phyloP scores from a whole-genome alignment of 495 filamentous ascomycete species.

The Echria macrotheca region DNA sequence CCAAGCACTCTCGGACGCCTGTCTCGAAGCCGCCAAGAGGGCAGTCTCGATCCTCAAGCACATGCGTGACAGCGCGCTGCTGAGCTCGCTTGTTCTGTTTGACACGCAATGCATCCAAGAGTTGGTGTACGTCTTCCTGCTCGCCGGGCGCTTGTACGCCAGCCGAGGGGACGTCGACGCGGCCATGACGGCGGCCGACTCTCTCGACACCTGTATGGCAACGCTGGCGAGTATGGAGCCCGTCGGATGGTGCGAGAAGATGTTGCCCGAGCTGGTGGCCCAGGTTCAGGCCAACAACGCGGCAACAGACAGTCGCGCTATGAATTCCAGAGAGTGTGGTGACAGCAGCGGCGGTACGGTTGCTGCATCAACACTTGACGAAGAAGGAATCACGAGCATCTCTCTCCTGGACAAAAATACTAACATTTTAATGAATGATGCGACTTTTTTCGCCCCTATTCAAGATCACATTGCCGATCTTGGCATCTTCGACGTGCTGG shows the following conservation, averaged over 20 bases:
- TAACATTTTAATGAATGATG: slow-evolving; percentile 3
- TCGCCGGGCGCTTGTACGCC: not conserved
- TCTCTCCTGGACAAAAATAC: too few species aligned
- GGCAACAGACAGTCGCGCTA: not conserved
- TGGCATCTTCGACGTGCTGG: slow-evolving; percentile 8
- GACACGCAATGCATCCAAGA: slow-evolving; percentile 9
- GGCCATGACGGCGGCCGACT: not conserved
- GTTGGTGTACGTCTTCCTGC: slow-evolving; percentile 10
- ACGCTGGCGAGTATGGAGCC: slow-evolving; percentile 6
- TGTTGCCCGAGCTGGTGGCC: slow-evolving; percentile 9
- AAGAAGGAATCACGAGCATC: too few species aligned
- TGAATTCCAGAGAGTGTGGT: not conserved
- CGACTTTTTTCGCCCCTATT: not conserved
- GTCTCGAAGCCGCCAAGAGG: slow-evolving; percentile 2
- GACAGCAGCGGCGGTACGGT: not conserved
- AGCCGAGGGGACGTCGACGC: not conserved
- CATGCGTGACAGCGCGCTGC: not conserved
- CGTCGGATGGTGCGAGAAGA: slow-evolving; percentile 5
- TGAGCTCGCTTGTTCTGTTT: slow-evolving; percentile 10
- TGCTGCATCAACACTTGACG: too few species aligned
- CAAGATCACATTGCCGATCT: not conserved
- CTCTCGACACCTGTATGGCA: slow-evolving; percentile 7
- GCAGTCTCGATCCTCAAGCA: slow-evolving; percentile 2
- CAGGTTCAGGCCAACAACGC: slow-evolving; percentile 3
- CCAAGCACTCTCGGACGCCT: not conserved